Conservation (phyloP, 2,329 filamentous ascomycete species). For the Amylocarpus encephaloides region DNA sequence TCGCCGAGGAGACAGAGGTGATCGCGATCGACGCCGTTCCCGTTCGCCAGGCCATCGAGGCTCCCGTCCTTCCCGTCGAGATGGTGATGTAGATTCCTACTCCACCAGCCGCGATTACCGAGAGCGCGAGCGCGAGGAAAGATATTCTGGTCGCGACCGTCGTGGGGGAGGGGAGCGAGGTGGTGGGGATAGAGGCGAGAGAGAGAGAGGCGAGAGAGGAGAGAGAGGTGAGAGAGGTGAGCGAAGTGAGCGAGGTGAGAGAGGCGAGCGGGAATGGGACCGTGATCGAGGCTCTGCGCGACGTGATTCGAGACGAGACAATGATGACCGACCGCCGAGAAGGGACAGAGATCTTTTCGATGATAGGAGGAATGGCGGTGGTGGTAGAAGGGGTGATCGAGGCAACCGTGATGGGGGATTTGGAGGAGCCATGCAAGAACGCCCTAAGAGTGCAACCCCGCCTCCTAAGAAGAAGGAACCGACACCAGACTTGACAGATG, state of each 20-base stretch:
- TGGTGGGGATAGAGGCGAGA: no score
- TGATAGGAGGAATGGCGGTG: slow-evolving; percentile 40
- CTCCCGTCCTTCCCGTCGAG: slow-evolving; percentile 59
- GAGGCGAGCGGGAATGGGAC: slow-evolving; percentile 71
- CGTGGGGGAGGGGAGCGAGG: slow-evolving; percentile 35
- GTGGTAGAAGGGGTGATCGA: slow-evolving; percentile 50
- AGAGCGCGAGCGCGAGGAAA: slow-evolving; percentile 87
- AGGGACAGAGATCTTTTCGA: slow-evolving; percentile 58
- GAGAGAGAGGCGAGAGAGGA: no score
- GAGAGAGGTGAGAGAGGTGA: slow-evolving; percentile 56
- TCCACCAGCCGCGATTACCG: slow-evolving; percentile 89
- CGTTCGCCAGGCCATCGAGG: slow-evolving; percentile 74
- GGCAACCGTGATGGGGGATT: slow-evolving; percentile 40
- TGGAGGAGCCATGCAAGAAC: slow-evolving; percentile 42
- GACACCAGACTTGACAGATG: slow-evolving; percentile 86
- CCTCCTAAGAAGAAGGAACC: slow-evolving; percentile 88
- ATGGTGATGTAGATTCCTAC: slow-evolving; percentile 77
- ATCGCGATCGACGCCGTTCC: slow-evolving; percentile 66
- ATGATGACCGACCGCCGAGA: slow-evolving; percentile 52
- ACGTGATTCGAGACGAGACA: slow-evolving; percentile 58
- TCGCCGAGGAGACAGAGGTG: slow-evolving; percentile 40
- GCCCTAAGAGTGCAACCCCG: slow-evolving; percentile 64
- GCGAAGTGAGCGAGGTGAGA: slow-evolving; percentile 54
- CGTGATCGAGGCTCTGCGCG: slow-evolving; percentile 59
- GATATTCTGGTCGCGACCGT: slow-evolving; percentile 68